phyloP scores from a whole-genome alignment of 75 land plant species.

The Sequoiadendron giganteum region DNA sequence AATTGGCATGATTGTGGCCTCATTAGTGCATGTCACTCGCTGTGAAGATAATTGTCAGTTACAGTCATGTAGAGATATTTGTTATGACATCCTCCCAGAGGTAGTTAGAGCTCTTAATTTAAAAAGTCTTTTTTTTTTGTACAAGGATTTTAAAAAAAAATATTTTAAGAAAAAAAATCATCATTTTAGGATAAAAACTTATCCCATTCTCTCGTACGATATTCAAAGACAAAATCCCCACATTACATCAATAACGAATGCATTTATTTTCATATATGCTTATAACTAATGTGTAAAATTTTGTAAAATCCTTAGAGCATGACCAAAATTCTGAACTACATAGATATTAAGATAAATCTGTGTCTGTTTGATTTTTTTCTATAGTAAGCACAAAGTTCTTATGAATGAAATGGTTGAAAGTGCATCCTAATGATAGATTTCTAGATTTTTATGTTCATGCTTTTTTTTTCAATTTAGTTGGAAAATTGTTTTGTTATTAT shows the following conservation, averaged over 20 bases:
- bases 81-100: conserved; percentile 21
- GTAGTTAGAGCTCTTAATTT: conserved; percentile 1
- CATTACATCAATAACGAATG: not conserved
- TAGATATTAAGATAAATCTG: not conserved
- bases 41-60: conserved; percentile 15
- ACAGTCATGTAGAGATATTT: conserved; percentile 8
- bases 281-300: too few relatives aligned
- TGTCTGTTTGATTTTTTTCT: not conserved
- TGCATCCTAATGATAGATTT: too few relatives aligned
- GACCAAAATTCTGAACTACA: not conserved
- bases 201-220: not conserved
- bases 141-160: not conserved
- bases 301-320: not conserved
- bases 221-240: too few relatives aligned
- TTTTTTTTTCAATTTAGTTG: too few relatives aligned
- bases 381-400: too few relatives aligned
- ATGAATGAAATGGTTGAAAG: too few relatives aligned
- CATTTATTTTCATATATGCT: not conserved
- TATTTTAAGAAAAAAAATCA: not conserved
- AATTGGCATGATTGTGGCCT: conserved; percentile 40
- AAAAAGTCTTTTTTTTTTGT: not conserved
- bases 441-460: too few relatives aligned
- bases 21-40: conserved; percentile 21
- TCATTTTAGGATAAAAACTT: not conserved
- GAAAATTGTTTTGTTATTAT: too few relatives aligned